Base-by-base conservation (phyloP, 2,329 filamentous ascomycete species). In the Cordyceps fumosorosea region DNA sequence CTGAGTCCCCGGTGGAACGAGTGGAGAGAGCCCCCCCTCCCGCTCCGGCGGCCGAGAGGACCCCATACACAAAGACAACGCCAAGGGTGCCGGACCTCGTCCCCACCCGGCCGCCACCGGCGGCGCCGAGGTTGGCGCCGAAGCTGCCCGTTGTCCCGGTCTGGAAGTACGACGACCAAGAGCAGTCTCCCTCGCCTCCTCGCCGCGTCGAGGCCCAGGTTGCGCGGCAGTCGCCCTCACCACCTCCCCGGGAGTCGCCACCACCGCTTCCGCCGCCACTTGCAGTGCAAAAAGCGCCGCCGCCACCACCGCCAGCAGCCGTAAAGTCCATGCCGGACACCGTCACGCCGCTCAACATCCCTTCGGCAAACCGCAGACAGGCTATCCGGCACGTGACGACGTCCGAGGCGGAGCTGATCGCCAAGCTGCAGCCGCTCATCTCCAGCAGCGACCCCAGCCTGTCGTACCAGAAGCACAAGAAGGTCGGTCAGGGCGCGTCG, bases 391-490 rank as follows among this genome's bases (percentile, higher is more conserved):
- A 57, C n/a, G 54, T 58, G 16, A 96, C 90, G 68, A 98, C 99
- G 93, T 90, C 91, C 10, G 95, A 99, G 77, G 89, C 84, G 66
- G 93, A 99, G 75, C 93, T 99, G 62, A 98, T 99, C 93, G 88
- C 91, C 66, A 95, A 92, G 72, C 83, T 99, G 57, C 90, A 93
- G 72, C 90, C 96, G 67, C 93, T 95, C 7, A 95, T 99, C 1
- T 97, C 93, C 64, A 95, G 96, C 74, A 92, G 96, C 64, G 93
- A 96, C 71, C 95, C 95, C 57, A 89, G 95, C 69, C 81, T 96
- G 66, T 96, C 93, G 24, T 99, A 99, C 79, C 93, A 92, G 71
- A 99, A 98, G 80, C 95, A 98, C 77, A 97, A 97, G 84, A 99
- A 99, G 83, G 98, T 99, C 75, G 95, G 95, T 22, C 95, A 99